A percentile compares a stretch with the other conserved stretches of the same genome.
Evolutionary conservation across 495 filamentous ascomycete genomes (phyloP).

Genomic region (Trichoderma erinaceum): DNA sequence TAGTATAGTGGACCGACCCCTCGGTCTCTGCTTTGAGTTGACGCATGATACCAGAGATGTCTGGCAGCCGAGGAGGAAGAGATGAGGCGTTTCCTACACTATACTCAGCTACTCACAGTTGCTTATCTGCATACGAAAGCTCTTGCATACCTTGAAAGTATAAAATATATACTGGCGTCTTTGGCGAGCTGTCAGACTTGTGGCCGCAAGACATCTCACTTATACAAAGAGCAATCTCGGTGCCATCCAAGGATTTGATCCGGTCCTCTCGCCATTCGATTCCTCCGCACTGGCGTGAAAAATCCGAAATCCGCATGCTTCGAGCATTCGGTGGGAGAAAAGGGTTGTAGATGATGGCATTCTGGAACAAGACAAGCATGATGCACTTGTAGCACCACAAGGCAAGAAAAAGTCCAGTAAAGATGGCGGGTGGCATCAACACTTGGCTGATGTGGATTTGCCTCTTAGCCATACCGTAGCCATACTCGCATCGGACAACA

Average conservation of each 20-base stretch:
- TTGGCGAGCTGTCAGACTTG: not conserved
- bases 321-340: constrained; percentile 57
- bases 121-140: not conserved
- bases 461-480: not conserved
- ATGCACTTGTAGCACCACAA: constrained; percentile 76
- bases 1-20: constrained; percentile 37
- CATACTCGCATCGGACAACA: not conserved
- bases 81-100: constrained; percentile 57
- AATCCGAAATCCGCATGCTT: constrained; percentile 55
- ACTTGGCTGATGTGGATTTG: constrained; percentile 45
- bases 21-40: constrained; percentile 31
- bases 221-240: constrained; percentile 51
- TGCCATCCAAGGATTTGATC: constrained; percentile 52
- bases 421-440: constrained; percentile 60
- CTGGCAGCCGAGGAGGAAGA: constrained; percentile 61
- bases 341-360: constrained; percentile 80
- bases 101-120: constrained; percentile 24
- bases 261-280: constrained; percentile 58
- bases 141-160: constrained; percentile 51
- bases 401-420: constrained; percentile 56
- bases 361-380: constrained; percentile 75
- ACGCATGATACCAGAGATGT: constrained; percentile 53
- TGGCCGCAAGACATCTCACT: constrained; percentile 1
- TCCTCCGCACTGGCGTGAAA: constrained; percentile 49
- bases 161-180: constrained; percentile 40